Base-by-base conservation (phyloP, 805 yeast genomes). In the Starmerella stellata region DNA sequence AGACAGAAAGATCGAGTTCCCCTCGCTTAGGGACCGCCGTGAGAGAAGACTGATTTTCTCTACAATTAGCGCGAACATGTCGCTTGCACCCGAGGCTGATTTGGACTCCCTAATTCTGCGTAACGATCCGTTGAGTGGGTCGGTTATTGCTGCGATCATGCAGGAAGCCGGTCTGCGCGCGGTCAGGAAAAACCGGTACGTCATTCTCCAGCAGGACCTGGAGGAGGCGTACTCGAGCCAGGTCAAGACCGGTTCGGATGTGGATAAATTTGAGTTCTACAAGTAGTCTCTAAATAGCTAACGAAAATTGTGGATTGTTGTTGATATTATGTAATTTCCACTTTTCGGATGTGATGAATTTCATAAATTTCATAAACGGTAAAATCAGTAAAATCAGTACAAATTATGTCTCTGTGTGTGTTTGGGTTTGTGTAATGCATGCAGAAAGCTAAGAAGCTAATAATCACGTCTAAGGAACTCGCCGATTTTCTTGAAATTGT, bases 81-180 rank as follows among this genome's bases (percentile, higher is more conserved):
- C 95, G 5, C 68, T 90, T 49, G 93, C 98, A 3, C 99, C 99
- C 20, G 99, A 90, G 62, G 93, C 74, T 38, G 99, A 90, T 58
- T 69, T 90, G 52, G 98, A 92, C 62, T 78, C 95, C 18, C 70
- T 90, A 51, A 87, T 90, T 50, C 73, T 83, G 52, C 78, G 99
- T 60, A 90, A 90, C 56, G 98, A 90, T 58, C 94, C 98, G 30
- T 66, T 92, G 42, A 81, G 95, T 28, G 99, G 99, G 55, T 98
- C 68, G 11, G 72, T 87, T 41, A 90, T 90, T 56, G 96, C 99
- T 14, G 98, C 98, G 15, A 87, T 90, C 50, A 90, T 90, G 98
- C 99, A 90, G 69, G 99, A 92, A 63, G 99, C 99, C 21, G 99
- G 99, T 49, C 70, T 90, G 50, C 74, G 98, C 51, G 99, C 99